phyloP scores from a whole-genome alignment of 208 protist genomes.

The Leishmania braziliensis region DNA sequence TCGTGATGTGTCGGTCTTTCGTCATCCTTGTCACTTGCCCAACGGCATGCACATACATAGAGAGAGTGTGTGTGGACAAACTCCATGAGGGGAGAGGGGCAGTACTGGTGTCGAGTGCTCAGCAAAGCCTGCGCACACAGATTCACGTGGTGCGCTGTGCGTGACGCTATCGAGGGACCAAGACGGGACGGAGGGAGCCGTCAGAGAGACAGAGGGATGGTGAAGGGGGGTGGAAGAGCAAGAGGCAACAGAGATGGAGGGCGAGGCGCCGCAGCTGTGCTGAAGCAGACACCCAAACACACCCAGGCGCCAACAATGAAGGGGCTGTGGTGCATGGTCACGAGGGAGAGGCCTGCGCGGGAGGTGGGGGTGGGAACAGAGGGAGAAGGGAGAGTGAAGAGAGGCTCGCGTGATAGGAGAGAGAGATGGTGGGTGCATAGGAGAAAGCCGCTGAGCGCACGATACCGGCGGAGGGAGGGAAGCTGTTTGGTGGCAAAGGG shows the following conservation, averaged over 20 bases:
- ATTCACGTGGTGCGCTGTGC: neutral
- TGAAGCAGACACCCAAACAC: neutral
- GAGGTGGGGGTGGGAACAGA: neutral
- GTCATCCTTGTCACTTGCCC: neutral
- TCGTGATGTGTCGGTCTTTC: neutral
- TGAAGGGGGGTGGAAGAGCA: neutral
- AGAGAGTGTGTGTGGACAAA: neutral
- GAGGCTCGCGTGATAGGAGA: neutral
- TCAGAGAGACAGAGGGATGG: neutral
- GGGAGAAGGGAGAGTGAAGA: neutral
- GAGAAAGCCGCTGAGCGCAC: neutral
- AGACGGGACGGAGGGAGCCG: neutral
- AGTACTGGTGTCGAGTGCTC: too few relatives aligned
- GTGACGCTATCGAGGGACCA: neutral
- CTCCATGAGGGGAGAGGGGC: too few relatives aligned
- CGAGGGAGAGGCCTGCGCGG: neutral
- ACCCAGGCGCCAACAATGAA: neutral
- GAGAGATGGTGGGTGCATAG: neutral
- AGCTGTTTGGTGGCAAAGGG: neutral
- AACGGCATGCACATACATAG: neutral
- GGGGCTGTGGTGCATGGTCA: neutral
- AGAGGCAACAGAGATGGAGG: neutral
- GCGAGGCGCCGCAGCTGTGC: neutral
- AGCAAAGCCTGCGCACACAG: neutral
- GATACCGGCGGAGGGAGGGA: neutral